Percentiles rank a stretch among this genome's conserved stretches.
These are phyloP conservation scores for Fragilaria crotonensis DNA, from an alignment of 108 stramenopile genomes.

Conservation along the genomic window DNA sequence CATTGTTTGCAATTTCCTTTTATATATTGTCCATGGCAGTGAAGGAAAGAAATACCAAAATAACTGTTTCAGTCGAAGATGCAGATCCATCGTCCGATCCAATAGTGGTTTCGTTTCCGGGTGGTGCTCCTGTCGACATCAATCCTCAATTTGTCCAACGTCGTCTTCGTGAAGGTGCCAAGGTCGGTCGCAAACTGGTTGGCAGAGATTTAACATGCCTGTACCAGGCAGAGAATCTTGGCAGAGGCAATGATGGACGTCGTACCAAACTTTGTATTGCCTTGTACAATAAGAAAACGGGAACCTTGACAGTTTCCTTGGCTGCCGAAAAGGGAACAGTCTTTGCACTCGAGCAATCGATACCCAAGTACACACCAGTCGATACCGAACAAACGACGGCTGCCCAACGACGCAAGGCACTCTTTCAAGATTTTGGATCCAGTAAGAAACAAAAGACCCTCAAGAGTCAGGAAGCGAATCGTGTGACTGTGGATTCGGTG, in stretches of 20 bases:
- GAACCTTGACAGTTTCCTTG: constrained; percentile 37
- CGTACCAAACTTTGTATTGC: constrained; percentile 61
- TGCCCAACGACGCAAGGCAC: constrained; percentile 24
- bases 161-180: constrained; percentile 20
- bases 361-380: constrained; percentile 42
- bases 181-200: constrained; percentile 18
- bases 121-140: constrained; percentile 52
- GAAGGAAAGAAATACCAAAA: too few relatives aligned
- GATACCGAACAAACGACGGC: constrained; percentile 13
- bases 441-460: constrained; percentile 79
- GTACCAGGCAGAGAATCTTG: constrained; percentile 27
- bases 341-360: constrained; percentile 58
- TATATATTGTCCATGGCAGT: too few relatives aligned
- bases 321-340: constrained; percentile 58
- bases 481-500: constrained; percentile 65
- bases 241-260: constrained; percentile 53
- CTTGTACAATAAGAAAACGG: constrained; percentile 46
- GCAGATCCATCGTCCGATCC: constrained; percentile 15
- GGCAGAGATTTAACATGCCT: constrained; percentile 39
- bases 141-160: constrained; percentile 38
- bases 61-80: too few relatives aligned
- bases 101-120: constrained; percentile 70
- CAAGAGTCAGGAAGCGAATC: constrained; percentile 64
- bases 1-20: too few relatives aligned
- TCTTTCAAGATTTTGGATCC: constrained; percentile 75